Evolutionary conservation across 331 rosid genomes (phyloP), one percentile per base, ranked within the genome.

Genomic region (Phaseolus coccineus): DNA sequence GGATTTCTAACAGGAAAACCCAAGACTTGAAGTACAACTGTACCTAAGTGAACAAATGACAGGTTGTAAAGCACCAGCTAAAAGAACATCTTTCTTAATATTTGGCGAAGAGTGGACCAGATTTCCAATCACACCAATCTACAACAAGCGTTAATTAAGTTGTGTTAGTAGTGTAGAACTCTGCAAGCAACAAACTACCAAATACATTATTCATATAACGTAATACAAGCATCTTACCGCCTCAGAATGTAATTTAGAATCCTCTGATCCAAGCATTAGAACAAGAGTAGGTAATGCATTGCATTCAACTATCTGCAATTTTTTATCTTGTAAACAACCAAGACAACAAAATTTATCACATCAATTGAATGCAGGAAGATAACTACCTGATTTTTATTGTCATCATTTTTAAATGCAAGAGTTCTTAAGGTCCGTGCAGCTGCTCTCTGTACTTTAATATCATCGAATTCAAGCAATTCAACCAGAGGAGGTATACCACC

Each of bases 101-200:
- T 83, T 84, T 2, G 98, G 99, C 5, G 99, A 93, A 14, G 99
- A 96, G 79, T 96, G 99, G 42, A 96, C 99, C 78, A 96, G 84
- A 87, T 96, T 96, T 85, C 99, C 99, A 55, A 96, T 96, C 62
- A 93, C 97, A 63, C 99, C 99, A 77, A 96, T 93, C 98, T 96
- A 76, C 87, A 52, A 61, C 83, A 64, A 4, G 66, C 10, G 1
- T 3, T 15, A 62, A 15, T 6, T 62, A 22, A 31, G 68, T 40
- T 62, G 46, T 33, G 44, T 9, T 0, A 27, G 71, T 71, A 80
- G 79, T 53, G 4, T 63, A 58, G 12, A 76, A 82, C 24, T 31
- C 50, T 50, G 44, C 28, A 56, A 47, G 37, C 40, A 57, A 22
- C 14, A 77, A 62, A 44, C 25, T 33, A 2, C n/a, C 16, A 61